These are phyloP conservation scores for Erysimum pusillum DNA, from an alignment of 441 rosid species.

Conservation along the genomic window DNA sequence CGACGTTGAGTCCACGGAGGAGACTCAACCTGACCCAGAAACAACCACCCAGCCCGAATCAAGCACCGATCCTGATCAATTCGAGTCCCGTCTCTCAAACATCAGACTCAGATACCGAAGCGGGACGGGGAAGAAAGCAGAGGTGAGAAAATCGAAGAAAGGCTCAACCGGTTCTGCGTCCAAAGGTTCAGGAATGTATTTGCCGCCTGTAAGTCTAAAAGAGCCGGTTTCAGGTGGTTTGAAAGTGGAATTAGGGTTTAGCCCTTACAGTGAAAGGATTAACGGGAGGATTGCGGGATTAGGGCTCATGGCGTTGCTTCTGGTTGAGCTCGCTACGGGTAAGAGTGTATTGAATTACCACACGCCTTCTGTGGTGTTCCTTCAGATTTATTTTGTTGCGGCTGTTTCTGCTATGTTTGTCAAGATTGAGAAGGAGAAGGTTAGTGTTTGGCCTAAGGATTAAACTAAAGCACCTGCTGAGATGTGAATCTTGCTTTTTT, in stretches of 20 bases:
- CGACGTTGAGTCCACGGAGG: conserved; percentile 52
- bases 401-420: conserved; percentile 69
- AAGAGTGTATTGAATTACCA: conserved; percentile 81
- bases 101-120: conserved; percentile 70
- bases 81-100: conserved; percentile 76
- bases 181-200: conserved; percentile 53
- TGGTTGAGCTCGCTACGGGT: conserved; percentile 91
- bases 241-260: conserved; percentile 85
- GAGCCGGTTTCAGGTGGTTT: conserved; percentile 71
- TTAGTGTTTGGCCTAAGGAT: conserved; percentile 75
- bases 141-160: conserved; percentile 64
- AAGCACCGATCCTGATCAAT: conserved; percentile 52
- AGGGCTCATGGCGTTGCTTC: conserved; percentile 74
- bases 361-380: conserved; percentile 71
- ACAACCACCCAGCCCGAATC: conserved; percentile 42
- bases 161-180: conserved; percentile 48
- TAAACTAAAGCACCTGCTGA: not conserved
- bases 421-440: conserved; percentile 81
- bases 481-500: conserved; percentile 24
- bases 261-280: conserved; percentile 69
- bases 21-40: conserved; percentile 50
- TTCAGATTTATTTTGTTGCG: conserved; percentile 78
- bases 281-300: conserved; percentile 82
- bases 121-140: conserved; percentile 89
- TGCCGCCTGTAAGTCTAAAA: conserved; percentile 79